A percentile compares a stretch with the other conserved stretches of the same genome.
Conservation (phyloP, 257 asterid genomes). For the Solanum medicagineum region DNA sequence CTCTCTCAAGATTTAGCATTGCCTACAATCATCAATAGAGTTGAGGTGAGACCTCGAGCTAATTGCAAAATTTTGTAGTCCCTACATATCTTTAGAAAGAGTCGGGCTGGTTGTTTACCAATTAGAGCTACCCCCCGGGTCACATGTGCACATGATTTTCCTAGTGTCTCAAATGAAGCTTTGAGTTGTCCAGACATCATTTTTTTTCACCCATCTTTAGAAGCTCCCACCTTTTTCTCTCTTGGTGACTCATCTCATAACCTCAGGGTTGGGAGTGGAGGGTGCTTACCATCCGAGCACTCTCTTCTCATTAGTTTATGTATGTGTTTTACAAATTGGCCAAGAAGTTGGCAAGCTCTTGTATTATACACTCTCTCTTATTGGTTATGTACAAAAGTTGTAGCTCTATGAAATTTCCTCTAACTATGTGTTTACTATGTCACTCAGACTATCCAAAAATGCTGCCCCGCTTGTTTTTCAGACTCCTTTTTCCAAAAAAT, state of each 20-base stretch:
- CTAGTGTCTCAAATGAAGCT: no score
- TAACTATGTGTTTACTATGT: not conserved
- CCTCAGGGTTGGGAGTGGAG: no score
- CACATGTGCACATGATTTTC: no score
- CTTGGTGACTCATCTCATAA: no score
- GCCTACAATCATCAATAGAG: no score
- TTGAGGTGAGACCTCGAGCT: no score
- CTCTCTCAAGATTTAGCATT: no score
- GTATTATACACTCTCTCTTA: not conserved
- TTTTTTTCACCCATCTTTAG: not conserved
- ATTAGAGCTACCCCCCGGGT: no score
- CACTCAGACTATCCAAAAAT: not conserved
- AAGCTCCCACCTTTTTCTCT: no score
- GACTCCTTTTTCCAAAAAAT: not conserved
- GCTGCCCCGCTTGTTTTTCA: not conserved
- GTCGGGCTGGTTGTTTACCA: no score
- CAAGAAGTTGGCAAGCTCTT: not conserved
- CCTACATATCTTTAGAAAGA: no score
- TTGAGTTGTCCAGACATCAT: not conserved
- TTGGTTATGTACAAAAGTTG: not conserved
- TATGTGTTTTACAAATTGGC: not conserved
- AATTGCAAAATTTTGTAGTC: no score
- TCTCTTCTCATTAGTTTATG: not conserved
- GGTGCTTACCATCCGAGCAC: not conserved
- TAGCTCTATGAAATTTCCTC: not conserved